These are phyloP conservation scores for Botryosphaeria dothidea DNA, from an alignment of 2,329 filamentous ascomycete species.

Conservation along the genomic window DNA sequence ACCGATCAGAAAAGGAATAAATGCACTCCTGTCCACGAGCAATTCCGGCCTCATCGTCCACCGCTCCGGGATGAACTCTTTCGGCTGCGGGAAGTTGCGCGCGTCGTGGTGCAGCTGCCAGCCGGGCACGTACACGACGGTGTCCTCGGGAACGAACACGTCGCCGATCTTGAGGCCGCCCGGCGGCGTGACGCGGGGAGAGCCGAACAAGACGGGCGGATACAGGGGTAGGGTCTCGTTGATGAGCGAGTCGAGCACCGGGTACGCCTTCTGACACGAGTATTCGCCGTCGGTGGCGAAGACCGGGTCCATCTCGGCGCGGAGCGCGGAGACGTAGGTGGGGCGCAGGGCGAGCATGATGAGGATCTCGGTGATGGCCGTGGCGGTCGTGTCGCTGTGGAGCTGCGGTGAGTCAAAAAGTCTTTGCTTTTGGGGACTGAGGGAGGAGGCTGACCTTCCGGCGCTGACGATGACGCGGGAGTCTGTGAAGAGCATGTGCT, in stretches of 20 bases:
- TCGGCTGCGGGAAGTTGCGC: conserved; percentile 20
- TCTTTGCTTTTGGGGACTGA: background rate
- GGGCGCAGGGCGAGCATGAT: conserved; percentile 48
- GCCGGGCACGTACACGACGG: conserved; percentile 32
- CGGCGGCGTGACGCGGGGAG: conserved; percentile 38
- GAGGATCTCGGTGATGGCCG: conserved; percentile 42
- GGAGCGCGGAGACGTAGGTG: conserved; percentile 32
- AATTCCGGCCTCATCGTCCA: conserved; percentile 20
- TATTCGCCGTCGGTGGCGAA: conserved; percentile 28
- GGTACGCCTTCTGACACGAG: conserved; percentile 25
- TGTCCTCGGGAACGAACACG: conserved; percentile 34
- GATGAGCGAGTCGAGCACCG: conserved; percentile 40
- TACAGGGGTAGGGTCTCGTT: conserved; percentile 45
- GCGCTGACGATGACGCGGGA: conserved; percentile 10
- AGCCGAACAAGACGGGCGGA: conserved; percentile 39
- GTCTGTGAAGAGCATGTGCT: conserved; percentile 1
- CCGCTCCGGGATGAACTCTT: conserved; percentile 35
- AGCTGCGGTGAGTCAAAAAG: background rate
- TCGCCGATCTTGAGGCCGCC: conserved; percentile 41
- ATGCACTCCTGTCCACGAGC: background rate
- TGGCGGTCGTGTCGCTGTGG: conserved; percentile 46
- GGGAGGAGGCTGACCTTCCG: conserved; percentile 4
- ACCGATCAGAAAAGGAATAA: background rate
- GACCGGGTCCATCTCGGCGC: conserved; percentile 37
- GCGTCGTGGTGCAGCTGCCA: conserved; percentile 32